A percentile compares a stretch with the other conserved stretches of the same genome.
Evolutionary conservation across 257 asterid genomes (phyloP).

Genomic region (Solanum paucissectum): DNA sequence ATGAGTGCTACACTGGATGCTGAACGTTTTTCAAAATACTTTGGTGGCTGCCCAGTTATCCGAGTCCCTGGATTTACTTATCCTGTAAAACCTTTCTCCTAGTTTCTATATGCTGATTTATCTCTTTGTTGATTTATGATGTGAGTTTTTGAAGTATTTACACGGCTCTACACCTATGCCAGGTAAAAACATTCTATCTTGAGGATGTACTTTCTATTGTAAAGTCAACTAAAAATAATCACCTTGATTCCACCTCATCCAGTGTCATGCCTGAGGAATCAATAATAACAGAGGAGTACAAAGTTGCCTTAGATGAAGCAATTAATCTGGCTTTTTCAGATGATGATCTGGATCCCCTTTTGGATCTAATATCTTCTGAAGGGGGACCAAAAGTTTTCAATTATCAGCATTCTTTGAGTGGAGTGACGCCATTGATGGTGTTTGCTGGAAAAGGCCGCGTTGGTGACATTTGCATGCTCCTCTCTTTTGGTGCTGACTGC

Average conservation of each 20-base stretch:
- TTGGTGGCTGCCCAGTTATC: constrained; percentile 82
- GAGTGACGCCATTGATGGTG: constrained; percentile 81
- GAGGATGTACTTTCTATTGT: constrained; percentile 76
- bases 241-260: constrained; percentile 8
- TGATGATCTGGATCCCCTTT: constrained; percentile 67
- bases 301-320: constrained; percentile 72
- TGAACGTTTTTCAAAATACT: constrained; percentile 75
- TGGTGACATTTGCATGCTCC: constrained; percentile 78
- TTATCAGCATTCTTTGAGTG: constrained; percentile 70
- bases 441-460: constrained; percentile 71
- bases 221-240: constrained; percentile 30
- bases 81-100: constrained; percentile 45
- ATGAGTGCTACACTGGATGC: constrained; percentile 99
- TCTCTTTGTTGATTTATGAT: constrained; percentile 4
- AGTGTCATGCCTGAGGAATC: constrained; percentile 21
- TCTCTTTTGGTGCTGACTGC: constrained; percentile 67
- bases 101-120: background rate
- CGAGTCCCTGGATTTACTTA: constrained; percentile 89
- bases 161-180: constrained; percentile 6
- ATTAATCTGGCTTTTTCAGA: constrained; percentile 50
- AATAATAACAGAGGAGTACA: constrained; percentile 43
- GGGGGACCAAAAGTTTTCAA: constrained; percentile 37
- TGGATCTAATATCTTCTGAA: constrained; percentile 56
- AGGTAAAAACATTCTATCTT: constrained; percentile 69
- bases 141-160: background rate